Evolutionary conservation across 495 filamentous ascomycete species (phyloP).

Genomic region (Penicillium lagena): DNA sequence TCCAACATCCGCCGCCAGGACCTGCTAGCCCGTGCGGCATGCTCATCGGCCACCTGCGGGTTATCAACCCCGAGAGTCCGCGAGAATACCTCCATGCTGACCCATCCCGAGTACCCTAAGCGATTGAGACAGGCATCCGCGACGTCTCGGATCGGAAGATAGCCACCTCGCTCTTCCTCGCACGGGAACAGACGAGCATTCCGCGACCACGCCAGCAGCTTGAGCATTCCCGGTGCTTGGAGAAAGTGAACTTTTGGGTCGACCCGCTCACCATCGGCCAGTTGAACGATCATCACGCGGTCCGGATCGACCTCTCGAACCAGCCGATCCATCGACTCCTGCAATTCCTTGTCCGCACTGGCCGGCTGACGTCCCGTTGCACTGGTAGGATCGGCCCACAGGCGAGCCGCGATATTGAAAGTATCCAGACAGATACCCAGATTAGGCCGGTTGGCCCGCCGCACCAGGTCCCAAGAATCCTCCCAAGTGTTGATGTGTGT

Average conservation of each 20-base stretch:
- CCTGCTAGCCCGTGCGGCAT: slow-evolving; percentile 53
- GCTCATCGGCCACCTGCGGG: slow-evolving; percentile 48
- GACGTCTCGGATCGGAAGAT: slow-evolving; percentile 50
- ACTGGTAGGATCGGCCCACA: slow-evolving; percentile 59
- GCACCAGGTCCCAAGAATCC: slow-evolving; percentile 57
- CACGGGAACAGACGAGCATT: slow-evolving; percentile 67
- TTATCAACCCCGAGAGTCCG: slow-evolving; percentile 47
- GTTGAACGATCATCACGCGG: slow-evolving; percentile 66
- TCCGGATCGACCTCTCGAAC: slow-evolving; percentile 45
- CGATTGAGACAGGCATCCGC: slow-evolving; percentile 50
- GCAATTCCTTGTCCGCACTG: slow-evolving; percentile 48
- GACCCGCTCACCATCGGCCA: slow-evolving; percentile 63
- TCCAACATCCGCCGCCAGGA: slow-evolving; percentile 45
- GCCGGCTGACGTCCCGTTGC: slow-evolving; percentile 34
- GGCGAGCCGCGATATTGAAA: slow-evolving; percentile 64
- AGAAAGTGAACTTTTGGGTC: slow-evolving; percentile 13
- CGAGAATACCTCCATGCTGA: slow-evolving; percentile 69
- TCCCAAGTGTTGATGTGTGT: slow-evolving; percentile 68
- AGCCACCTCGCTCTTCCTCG: slow-evolving; percentile 57
- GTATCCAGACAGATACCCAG: slow-evolving; percentile 71
- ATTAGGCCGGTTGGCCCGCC: slow-evolving; percentile 56
- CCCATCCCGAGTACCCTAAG: slow-evolving; percentile 62
- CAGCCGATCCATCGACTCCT: slow-evolving; percentile 47
- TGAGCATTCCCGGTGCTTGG: slow-evolving; percentile 4
- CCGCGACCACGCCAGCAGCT: slow-evolving; percentile 53